Percentiles rank a stretch among this genome's conserved stretches.
Conservation (phyloP, 257 asterid genomes). For the Lavandula angustifolia region DNA sequence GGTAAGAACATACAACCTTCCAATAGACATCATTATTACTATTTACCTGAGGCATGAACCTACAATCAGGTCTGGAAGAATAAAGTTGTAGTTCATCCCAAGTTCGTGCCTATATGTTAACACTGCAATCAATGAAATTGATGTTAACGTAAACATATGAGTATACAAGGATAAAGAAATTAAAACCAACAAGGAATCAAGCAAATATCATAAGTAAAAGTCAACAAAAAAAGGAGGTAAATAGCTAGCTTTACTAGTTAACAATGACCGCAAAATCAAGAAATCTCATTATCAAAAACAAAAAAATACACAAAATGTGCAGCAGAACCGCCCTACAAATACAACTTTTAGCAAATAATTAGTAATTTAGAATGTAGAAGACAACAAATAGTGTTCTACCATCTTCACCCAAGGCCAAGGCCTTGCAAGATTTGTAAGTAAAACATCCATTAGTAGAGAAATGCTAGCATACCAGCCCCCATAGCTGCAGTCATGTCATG, state of each 20-base stretch:
- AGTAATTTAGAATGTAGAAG: conserved; percentile 12
- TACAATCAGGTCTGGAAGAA: conserved; percentile 86
- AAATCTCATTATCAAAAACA: conserved; percentile 15
- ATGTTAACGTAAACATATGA: conserved; percentile 25
- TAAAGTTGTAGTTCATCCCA: conserved; percentile 93
- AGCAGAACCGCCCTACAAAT: neutral
- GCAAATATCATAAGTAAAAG: neutral
- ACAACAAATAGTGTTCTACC: conserved; percentile 6
- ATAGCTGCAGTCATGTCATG: conserved; percentile 92
- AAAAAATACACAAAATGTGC: neutral
- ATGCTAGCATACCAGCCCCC: conserved; percentile 85
- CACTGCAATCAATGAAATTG: conserved; percentile 43
- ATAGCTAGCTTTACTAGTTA: neutral
- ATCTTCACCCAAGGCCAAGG: neutral
- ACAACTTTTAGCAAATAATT: neutral
- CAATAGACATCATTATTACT: conserved; percentile 17
- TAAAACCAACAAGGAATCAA: neutral
- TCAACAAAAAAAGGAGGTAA: neutral
- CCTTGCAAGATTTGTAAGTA: neutral
- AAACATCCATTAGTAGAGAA: conserved; percentile 13
- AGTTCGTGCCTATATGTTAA: conserved; percentile 90
- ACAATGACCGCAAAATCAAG: neutral
- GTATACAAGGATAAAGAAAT: neutral
- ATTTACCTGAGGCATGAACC: conserved; percentile 95
- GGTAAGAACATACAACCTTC: conserved; percentile 6